phyloP scores from a whole-genome alignment of 2,329 filamentous ascomycete species.

The Parasarocladium wereldwijsianum region DNA sequence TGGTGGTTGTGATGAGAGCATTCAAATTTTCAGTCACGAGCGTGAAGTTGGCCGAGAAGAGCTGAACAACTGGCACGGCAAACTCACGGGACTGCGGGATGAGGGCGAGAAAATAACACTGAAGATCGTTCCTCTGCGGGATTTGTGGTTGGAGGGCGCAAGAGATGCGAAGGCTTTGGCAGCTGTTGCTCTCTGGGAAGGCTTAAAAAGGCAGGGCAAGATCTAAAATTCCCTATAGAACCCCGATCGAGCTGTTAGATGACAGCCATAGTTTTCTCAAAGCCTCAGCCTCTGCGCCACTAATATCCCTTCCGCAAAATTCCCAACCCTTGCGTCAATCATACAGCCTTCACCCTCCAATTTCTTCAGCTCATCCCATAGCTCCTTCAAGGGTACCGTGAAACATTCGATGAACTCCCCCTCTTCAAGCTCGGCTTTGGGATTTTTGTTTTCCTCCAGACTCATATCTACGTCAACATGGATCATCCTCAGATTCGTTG shows the following conservation, averaged over 20 bases:
- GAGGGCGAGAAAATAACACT: slow-evolving; percentile 48
- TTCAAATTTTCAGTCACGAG: slow-evolving; percentile 44
- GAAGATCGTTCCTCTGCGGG: slow-evolving; percentile 38
- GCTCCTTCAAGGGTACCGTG: slow-evolving; percentile 43
- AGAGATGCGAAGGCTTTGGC: slow-evolving; percentile 45
- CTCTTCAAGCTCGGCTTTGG: slow-evolving; percentile 57
- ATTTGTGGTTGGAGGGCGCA: slow-evolving; percentile 42
- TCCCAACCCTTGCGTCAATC: slow-evolving; percentile 66
- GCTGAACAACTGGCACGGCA: slow-evolving; percentile 39
- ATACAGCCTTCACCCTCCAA: slow-evolving; percentile 59
- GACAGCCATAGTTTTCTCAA: slow-evolving; percentile 7
- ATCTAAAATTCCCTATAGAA: slow-evolving; percentile 12
- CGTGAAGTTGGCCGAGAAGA: slow-evolving; percentile 31
- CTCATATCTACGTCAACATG: slow-evolving; percentile 60
- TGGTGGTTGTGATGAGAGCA: slow-evolving; percentile 45
- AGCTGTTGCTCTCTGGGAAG: slow-evolving; percentile 44
- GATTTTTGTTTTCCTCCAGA: slow-evolving; percentile 53
- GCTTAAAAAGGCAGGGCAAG: slow-evolving; percentile 31
- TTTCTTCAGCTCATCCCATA: slow-evolving; percentile 53
- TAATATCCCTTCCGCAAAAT: slow-evolving; percentile 65
- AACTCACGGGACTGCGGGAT: slow-evolving; percentile 40
- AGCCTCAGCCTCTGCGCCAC: slow-evolving; percentile 44
- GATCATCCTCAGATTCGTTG: slow-evolving; percentile 53
- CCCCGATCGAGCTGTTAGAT: background rate
- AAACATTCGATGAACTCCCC: slow-evolving; percentile 76